Evolutionary conservation across 2,329 filamentous ascomycete genomes (phyloP).

Genomic region (Apiospora rasikravindrae): DNA sequence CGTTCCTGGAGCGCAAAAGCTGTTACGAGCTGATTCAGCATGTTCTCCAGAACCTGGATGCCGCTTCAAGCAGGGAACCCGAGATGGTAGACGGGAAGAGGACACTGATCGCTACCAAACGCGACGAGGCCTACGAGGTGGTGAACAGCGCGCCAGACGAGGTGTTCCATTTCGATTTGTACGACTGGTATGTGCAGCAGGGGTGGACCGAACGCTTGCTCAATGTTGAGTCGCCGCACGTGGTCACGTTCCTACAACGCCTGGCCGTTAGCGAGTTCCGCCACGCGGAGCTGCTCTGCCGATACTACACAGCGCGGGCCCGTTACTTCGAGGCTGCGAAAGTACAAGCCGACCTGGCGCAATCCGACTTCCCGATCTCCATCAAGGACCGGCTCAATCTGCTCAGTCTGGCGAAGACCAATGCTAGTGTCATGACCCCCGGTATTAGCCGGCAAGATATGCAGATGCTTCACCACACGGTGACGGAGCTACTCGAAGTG

Average conservation of each 20-base stretch:
- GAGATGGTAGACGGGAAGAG: slow-evolving; percentile 78
- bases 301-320: slow-evolving; percentile 85
- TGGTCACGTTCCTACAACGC: slow-evolving; percentile 83
- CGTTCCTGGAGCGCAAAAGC: slow-evolving; percentile 72
- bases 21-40: slow-evolving; percentile 89
- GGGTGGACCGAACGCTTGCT: slow-evolving; percentile 87
- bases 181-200: slow-evolving; percentile 93
- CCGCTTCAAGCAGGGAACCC: slow-evolving; percentile 69
- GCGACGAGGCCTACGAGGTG: slow-evolving; percentile 86
- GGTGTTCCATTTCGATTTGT: slow-evolving; percentile 94
- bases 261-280: slow-evolving; percentile 73
- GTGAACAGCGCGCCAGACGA: slow-evolving; percentile 89
- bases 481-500: slow-evolving; percentile 86
- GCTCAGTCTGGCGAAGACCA: slow-evolving; percentile 87
- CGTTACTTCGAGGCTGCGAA: slow-evolving; percentile 86
- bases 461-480: slow-evolving; percentile 83
- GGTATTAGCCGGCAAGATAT: slow-evolving; percentile 80
- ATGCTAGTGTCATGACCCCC: slow-evolving; percentile 82
- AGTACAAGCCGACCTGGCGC: slow-evolving; percentile 83
- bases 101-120: slow-evolving; percentile 77
- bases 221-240: slow-evolving; percentile 81
- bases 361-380: slow-evolving; percentile 79
- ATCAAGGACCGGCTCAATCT: slow-evolving; percentile 88
- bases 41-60: slow-evolving; percentile 80
- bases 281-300: slow-evolving; percentile 90